Evolutionary conservation across 225 moss, liverwort and hornwort genomes (phyloP).

Genomic region (Asterella californica): DNA sequence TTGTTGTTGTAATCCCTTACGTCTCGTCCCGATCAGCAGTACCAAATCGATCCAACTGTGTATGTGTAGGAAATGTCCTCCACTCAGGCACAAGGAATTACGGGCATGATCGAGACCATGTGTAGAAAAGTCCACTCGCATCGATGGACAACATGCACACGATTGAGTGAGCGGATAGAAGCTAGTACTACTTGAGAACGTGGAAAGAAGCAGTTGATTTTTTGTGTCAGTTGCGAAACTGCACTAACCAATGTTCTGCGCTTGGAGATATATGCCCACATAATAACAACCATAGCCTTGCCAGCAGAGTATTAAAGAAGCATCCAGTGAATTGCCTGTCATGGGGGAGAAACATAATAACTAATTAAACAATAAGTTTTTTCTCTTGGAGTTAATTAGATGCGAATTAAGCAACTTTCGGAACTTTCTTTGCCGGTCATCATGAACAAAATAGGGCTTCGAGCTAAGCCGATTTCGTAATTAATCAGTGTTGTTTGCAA

Average conservation of each 20-base stretch:
- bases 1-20: no score
- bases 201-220: background rate
- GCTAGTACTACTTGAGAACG: background rate
- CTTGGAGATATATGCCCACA: background rate
- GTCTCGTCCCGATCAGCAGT: no score
- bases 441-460: background rate
- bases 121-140: no score
- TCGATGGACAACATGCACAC: background rate
- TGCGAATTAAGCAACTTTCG: background rate
- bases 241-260: background rate
- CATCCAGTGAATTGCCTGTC: background rate
- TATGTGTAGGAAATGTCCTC: no score
- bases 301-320: background rate
- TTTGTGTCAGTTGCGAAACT: background rate
- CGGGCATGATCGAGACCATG: no score
- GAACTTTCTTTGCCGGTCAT: background rate
- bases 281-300: background rate
- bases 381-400: background rate
- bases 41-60: no score
- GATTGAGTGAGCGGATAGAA: background rate
- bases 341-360: background rate
- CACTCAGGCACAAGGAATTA: no score
- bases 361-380: background rate
- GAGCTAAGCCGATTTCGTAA: background rate
- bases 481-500: background rate